A percentile compares a stretch with the other conserved stretches of the same genome.
These are phyloP conservation scores for Breviolum minutum DNA, from an alignment of 73 alveolate genomes.

Conservation along the genomic window DNA sequence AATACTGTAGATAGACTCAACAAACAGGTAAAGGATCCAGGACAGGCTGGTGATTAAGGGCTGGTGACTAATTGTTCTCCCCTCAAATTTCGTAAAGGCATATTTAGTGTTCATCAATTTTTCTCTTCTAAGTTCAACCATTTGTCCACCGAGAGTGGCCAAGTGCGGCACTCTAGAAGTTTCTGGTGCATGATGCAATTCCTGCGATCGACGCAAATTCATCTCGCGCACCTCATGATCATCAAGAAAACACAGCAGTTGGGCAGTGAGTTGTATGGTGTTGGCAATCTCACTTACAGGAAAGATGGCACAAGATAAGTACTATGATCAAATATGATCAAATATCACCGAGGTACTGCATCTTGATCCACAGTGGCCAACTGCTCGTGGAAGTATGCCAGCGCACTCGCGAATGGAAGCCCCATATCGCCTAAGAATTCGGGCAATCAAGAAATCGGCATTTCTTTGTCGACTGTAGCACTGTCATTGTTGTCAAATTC, in stretches of 20 bases:
- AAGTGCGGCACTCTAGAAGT: background rate
- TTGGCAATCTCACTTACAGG: too few relatives aligned
- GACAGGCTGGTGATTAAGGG: too few relatives aligned
- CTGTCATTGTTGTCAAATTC: background rate
- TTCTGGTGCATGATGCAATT: slow-evolving; percentile 63
- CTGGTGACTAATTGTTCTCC: too few relatives aligned
- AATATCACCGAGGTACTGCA: slow-evolving; percentile 28
- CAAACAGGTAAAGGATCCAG: too few relatives aligned
- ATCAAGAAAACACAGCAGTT: too few relatives aligned
- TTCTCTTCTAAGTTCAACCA: background rate
- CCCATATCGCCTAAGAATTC: slow-evolving; percentile 71
- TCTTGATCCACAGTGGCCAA: slow-evolving; percentile 81
- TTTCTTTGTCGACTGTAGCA: too few relatives aligned
- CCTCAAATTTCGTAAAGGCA: too few relatives aligned
- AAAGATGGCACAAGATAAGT: too few relatives aligned
- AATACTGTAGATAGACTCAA: too few relatives aligned
- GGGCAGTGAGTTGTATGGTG: too few relatives aligned
- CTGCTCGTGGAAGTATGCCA: slow-evolving; percentile 88
- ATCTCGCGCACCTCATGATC: slow-evolving; percentile 76
- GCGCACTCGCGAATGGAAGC: slow-evolving; percentile 74
- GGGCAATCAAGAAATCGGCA: background rate
- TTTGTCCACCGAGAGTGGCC: background rate
- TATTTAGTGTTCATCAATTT: background rate
- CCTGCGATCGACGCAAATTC: slow-evolving; percentile 75
- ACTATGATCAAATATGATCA: too few relatives aligned